Evolutionary conservation across 495 filamentous ascomycete genomes (phyloP).

Genomic region (Hypoxylon crocopeplum): DNA sequence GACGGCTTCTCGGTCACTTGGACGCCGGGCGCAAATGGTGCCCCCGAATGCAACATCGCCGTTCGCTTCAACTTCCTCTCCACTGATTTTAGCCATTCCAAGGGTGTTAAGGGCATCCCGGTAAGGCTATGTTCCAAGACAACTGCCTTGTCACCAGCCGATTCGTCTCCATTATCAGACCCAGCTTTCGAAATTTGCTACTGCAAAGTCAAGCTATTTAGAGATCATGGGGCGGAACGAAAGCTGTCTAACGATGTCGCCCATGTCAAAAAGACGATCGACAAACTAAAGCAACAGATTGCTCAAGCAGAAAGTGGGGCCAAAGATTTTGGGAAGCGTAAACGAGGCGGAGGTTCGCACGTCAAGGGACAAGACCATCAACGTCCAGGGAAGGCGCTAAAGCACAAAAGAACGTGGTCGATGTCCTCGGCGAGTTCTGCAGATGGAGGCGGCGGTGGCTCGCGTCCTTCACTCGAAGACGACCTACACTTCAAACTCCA

Average conservation of each 20-base stretch:
- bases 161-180: conserved; percentile 48
- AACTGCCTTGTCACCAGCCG: conserved; percentile 61
- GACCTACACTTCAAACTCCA: conserved; percentile 86
- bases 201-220: conserved; percentile 95
- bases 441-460: conserved; percentile 46
- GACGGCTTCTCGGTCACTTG: conserved; percentile 93
- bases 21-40: conserved; percentile 69
- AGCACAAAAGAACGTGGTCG: conserved; percentile 95
- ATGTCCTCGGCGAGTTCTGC: conserved; percentile 85
- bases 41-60: conserved; percentile 77
- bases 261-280: conserved; percentile 91
- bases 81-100: conserved; percentile 97
- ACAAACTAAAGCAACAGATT: conserved; percentile 92
- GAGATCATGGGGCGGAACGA: conserved; percentile 94
- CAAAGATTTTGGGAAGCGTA: conserved; percentile 87
- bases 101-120: conserved; percentile 95
- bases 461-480: conserved; percentile 76
- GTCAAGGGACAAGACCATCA: conserved; percentile 57
- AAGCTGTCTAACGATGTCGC: conserved; percentile 94
- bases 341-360: conserved; percentile 68
- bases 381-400: conserved; percentile 76
- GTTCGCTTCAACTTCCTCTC: conserved; percentile 98
- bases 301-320: conserved; percentile 85
- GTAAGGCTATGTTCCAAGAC: conserved; percentile 93
- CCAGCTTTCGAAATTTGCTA: conserved; percentile 76